Percentiles rank a stretch among this genome's conserved stretches.
phyloP scores from a whole-genome alignment of 1,284 basidiomycete species.

The Ganoderma meredithae region DNA sequence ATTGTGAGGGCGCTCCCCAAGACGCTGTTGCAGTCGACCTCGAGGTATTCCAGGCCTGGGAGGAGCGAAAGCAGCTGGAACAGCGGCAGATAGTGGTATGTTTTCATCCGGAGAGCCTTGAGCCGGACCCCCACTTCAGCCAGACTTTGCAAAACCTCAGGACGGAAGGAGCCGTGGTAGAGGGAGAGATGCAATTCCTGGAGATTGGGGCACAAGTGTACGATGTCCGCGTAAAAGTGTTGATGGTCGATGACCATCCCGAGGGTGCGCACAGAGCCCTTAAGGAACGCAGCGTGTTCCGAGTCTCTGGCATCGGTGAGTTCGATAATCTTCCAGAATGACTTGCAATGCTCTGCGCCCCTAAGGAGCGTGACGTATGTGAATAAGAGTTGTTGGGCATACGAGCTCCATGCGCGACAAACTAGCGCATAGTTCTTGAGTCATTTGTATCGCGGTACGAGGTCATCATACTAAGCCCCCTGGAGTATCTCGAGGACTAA shows the following conservation, averaged over 20 bases:
- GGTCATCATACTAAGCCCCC: slow-evolving; percentile 28
- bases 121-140: slow-evolving; percentile 7
- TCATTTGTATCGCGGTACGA: slow-evolving; percentile 39
- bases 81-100: slow-evolving; percentile 25
- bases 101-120: slow-evolving; percentile 24
- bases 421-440: slow-evolving; percentile 62
- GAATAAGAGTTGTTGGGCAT: slow-evolving; percentile 68
- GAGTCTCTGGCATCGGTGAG: not conserved
- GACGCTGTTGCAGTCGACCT: slow-evolving; percentile 25
- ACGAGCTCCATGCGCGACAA: slow-evolving; percentile 62
- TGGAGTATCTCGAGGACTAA: slow-evolving; percentile 19
- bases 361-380: slow-evolving; percentile 54
- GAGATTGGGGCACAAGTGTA: slow-evolving; percentile 20
- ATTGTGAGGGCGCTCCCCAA: slow-evolving; percentile 3
- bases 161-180: slow-evolving; percentile 27
- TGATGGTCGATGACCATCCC: slow-evolving; percentile 29
- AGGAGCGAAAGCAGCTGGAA: slow-evolving; percentile 26
- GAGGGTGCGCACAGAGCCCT: slow-evolving; percentile 18
- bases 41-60: slow-evolving; percentile 23
- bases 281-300: slow-evolving; percentile 13
- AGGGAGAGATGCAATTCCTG: slow-evolving; percentile 27
- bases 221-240: slow-evolving; percentile 24
- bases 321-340: slow-evolving; percentile 17
- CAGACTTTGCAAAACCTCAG: slow-evolving; percentile 17
- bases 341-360: slow-evolving; percentile 25